Base-by-base conservation (phyloP, 176 grass and related monocot species). In the Oryza australiensis region DNA sequence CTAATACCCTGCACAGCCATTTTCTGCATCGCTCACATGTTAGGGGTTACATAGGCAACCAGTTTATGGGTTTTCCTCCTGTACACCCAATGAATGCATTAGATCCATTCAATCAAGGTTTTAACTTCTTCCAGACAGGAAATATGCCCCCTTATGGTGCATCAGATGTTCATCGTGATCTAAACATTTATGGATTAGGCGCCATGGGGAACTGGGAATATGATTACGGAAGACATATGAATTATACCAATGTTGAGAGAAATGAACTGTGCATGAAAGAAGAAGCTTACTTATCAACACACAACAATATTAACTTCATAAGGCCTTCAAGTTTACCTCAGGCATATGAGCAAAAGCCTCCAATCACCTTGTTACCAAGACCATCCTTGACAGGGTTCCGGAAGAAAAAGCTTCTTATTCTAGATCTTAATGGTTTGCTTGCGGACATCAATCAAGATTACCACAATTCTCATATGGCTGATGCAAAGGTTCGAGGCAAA, bases 351-450 rank as follows among this genome's bases (percentile, higher is more conserved):
- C 70, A 89, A 78, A 86, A 63, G 26, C 69, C 80, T 41, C 88
- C 82, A 67, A 13, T 37, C 35, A 2, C 30, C 16, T 73, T 67
- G 48, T 76, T 69, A 26, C 88, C 35, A 13, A 70, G 74, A 60
- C 72, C n/a, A 43, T 49, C 77, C 40, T 79, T 89, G 45, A 51
- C 43, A 79, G 41, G 43, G 27, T 15, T 48, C 59, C 68, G 45
- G 10, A 87, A 70, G 81, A 98, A 86, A 83, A 98, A 95, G n/a
- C 90, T 98, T 82, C 84, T 98, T 84, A 79, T 98, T 62, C 87
- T 98, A 84, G 95, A 98, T 91, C 86, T 98, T 65, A 98, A 98
- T 53, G 95, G 95, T 62, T 91, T 98, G 62, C 93, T 98, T 87
- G 95, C 79, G 14, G 95, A 98, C 85, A 94, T 98, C 72, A 91